These are phyloP conservation scores for Camelina neglecta DNA, from an alignment of 345 rosid species.

Conservation along the genomic window DNA sequence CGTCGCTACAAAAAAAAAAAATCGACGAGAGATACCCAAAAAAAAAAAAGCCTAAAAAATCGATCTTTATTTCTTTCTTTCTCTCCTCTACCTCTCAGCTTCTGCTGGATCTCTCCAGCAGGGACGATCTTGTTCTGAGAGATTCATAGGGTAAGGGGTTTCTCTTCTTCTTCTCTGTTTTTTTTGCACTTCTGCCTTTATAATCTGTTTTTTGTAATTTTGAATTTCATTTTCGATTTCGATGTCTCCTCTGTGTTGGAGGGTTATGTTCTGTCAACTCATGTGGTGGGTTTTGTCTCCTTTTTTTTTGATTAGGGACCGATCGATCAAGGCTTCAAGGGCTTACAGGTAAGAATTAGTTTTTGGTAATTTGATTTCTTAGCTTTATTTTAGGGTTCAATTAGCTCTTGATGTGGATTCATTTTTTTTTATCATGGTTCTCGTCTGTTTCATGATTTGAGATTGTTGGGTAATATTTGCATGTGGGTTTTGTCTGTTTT, in stretches of 20 bases:
- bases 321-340: constrained; percentile 36
- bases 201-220: neutral
- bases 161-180: constrained; percentile 9
- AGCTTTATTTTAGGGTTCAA: constrained; percentile 32
- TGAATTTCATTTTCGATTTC: constrained; percentile 7
- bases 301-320: constrained; percentile 29
- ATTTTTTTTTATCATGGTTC: neutral
- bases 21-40: neutral
- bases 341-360: constrained; percentile 34
- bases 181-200: neutral
- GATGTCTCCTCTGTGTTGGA: neutral
- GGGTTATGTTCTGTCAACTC: constrained; percentile 24
- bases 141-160: constrained; percentile 34
- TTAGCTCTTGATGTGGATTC: constrained; percentile 13
- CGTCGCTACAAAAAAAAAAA: constrained; percentile 22
- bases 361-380: constrained; percentile 7
- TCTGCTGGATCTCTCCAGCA: constrained; percentile 51
- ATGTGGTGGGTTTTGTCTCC: constrained; percentile 17
- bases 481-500: constrained; percentile 33
- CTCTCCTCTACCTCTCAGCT: constrained; percentile 40
- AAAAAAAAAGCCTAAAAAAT: constrained; percentile 26
- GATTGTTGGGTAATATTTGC: constrained; percentile 23
- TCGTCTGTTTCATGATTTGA: constrained; percentile 9
- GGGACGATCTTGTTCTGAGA: constrained; percentile 39
- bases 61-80: constrained; percentile 35